Base-by-base conservation (phyloP, 805 yeast species). In the Candida sakaeoensis region DNA sequence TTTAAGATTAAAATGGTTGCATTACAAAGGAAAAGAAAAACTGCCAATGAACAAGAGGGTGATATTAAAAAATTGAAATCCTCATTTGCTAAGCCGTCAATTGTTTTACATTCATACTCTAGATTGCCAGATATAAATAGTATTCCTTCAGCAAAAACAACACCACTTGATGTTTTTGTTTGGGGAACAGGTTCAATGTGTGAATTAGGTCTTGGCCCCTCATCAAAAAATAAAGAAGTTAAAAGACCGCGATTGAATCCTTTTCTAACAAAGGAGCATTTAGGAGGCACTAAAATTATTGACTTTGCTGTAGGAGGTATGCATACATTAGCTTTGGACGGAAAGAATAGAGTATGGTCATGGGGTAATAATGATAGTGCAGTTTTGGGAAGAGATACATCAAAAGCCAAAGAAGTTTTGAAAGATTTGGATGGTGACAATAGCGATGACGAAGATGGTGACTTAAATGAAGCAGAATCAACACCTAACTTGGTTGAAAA, bases 181-280 rank as follows among this genome's bases (percentile, higher is more conserved):
- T 93, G 95, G 85, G 99, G 99, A 29, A 78, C 95, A 1, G 99
- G 99, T 2, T 82, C 95, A 0, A 91, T 93, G 93, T 89, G 97
- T 68, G 99, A 93, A 59, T 72, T 93, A 21, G 99, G 99, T 1
- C 70, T 93, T n/a, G 99, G 99, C 1, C 98, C 98, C 8, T 76
- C 71, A n/a, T 87, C 95, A 2, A 83, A 75, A 49, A 91, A 88
- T 26, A 88, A 89, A 45, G 96, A 90, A 59, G 96, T 93, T 15
- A 93, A 93, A 56, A 79, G 99, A 57, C 99, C 99, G 13, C 77
- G 99, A 49, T 69, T 91, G 57, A 93, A 90, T 52, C 89, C 96
- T 2, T 79, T 70, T 43, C 69, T 93, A 46, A 69, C 78, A 2
- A 63, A 64, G 16, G 85, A 82, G 21, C 53, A 49, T 18, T 44